These are phyloP conservation scores for Vicia sativa DNA, from an alignment of 306 rosid species.

Conservation along the genomic window DNA sequence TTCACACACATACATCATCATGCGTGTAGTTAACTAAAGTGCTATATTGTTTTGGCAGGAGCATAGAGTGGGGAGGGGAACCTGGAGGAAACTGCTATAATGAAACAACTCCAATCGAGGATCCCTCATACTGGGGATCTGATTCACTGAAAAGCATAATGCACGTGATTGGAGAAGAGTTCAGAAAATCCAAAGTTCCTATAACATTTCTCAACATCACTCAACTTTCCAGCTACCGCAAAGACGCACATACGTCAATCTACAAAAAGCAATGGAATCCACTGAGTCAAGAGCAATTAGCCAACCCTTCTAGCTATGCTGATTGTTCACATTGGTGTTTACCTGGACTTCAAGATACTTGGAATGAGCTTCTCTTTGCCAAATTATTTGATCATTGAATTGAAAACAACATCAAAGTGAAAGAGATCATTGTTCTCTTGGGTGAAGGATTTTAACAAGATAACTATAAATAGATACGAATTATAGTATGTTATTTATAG, in stretches of 20 bases:
- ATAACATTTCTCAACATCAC: constrained; percentile 88
- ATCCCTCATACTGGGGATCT: constrained; percentile 75
- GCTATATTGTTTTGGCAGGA: constrained; percentile 47
- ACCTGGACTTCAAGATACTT: constrained; percentile 96
- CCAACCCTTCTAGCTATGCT: constrained; percentile 82
- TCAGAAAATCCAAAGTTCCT: constrained; percentile 57
- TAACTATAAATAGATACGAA: too few relatives aligned
- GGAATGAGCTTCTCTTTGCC: constrained; percentile 92
- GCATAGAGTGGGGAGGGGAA: constrained; percentile 86
- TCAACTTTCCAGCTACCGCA: constrained; percentile 75
- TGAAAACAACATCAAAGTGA: background rate
- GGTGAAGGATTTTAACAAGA: background rate
- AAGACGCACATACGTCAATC: constrained; percentile 90
- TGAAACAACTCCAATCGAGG: constrained; percentile 74
- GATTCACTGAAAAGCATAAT: constrained; percentile 67
- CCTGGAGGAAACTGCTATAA: constrained; percentile 79
- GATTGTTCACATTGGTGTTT: constrained; percentile 94
- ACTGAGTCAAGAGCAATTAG: constrained; percentile 66
- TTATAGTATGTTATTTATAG: too few relatives aligned
- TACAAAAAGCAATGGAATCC: constrained; percentile 94
- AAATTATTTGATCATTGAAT: constrained; percentile 66
- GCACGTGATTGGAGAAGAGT: constrained; percentile 78
- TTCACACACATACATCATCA: background rate
- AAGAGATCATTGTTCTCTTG: constrained; percentile 13
- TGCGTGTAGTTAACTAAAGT: background rate